Evolutionary conservation across 2,329 filamentous ascomycete species (phyloP), one percentile per base, ranked within the genome.

Genomic region (Ophiostoma angusticollis): DNA sequence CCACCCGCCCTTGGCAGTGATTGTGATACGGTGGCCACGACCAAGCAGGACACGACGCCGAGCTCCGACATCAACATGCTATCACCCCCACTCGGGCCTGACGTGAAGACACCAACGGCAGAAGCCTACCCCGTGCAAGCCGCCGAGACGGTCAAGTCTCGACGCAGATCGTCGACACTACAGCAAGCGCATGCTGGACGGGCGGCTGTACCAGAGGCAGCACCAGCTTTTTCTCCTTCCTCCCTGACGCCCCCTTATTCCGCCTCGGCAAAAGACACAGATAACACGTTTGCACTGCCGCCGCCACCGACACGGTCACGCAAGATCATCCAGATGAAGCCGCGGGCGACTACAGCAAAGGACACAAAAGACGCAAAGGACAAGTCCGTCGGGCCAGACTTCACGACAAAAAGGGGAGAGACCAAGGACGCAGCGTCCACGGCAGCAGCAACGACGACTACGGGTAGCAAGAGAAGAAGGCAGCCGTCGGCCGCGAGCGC

Each of bases 261-360:
- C n/a, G n/a, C 67, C 0, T 68, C 71, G 13, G 57, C 64, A 11
- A 78, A 75, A 47, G 72, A 77, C 49, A 57, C 64, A 11, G 78
- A 75, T 47, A 71, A 77, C 49, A 65, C 71, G 34, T 93, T 94
- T 57, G 72, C 82, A 9, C 72, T 98, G 13, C 91, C 91, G 16
- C 91, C 91, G 9, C 91, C 89, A 13, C 91, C 91, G 0, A 94
- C 87, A 3, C 72, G 89, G 46, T 84, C 85, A 30, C 80, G 89
- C 52, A 96, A 93, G 64, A 96, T 98, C 56, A 96, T 96, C 42
- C 89, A 96, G 62, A 94, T 96, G 87, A 94, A 93, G 60, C 89
- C 74, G 14, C 61, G 65, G 19, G 50, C 28, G 45, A 48, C 14
- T 17, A 6, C 33, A 5, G 24, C 18, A n/a, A 39, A 33, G 21